These are phyloP conservation scores for Suillus fuscotomentosus DNA, from an alignment of 768 basidiomycete species.

Conservation along the genomic window DNA sequence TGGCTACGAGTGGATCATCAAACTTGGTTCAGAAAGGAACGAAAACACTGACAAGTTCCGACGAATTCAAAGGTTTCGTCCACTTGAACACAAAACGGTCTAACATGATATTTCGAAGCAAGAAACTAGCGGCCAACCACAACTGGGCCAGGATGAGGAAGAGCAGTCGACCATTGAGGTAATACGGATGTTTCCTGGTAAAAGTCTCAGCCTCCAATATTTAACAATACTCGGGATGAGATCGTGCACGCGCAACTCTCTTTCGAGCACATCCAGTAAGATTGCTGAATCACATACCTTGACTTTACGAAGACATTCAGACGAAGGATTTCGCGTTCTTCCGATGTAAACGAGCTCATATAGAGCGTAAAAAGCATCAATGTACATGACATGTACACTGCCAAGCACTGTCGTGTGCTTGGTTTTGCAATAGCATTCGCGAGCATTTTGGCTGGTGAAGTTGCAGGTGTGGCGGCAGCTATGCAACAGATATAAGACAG, in stretches of 20 bases:
- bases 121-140: conserved; percentile 44
- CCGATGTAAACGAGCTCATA: conserved; percentile 32
- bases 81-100: conserved; percentile 58
- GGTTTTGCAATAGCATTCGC: conserved; percentile 45
- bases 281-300: conserved; percentile 36
- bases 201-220: conserved; percentile 3
- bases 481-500: conserved; percentile 2
- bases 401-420: conserved; percentile 43
- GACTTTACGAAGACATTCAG: conserved; percentile 66
- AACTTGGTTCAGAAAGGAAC: not conserved
- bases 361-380: conserved; percentile 43
- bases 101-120: conserved; percentile 57
- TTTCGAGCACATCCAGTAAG: not conserved
- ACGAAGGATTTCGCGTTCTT: conserved; percentile 35
- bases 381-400: conserved; percentile 49
- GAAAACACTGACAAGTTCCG: conserved; percentile 17
- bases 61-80: conserved; percentile 21
- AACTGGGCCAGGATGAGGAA: conserved; percentile 58
- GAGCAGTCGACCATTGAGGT: conserved; percentile 66
- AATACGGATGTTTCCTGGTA: conserved; percentile 68
- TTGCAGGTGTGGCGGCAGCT: conserved; percentile 48
- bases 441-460: conserved; percentile 53
- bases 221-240: not conserved
- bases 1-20: conserved; percentile 13
- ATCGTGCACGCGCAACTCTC: conserved; percentile 13